Evolutionary conservation across 179 eudicot species (phyloP).

Genomic region (Sideroxylon spinosum): DNA sequence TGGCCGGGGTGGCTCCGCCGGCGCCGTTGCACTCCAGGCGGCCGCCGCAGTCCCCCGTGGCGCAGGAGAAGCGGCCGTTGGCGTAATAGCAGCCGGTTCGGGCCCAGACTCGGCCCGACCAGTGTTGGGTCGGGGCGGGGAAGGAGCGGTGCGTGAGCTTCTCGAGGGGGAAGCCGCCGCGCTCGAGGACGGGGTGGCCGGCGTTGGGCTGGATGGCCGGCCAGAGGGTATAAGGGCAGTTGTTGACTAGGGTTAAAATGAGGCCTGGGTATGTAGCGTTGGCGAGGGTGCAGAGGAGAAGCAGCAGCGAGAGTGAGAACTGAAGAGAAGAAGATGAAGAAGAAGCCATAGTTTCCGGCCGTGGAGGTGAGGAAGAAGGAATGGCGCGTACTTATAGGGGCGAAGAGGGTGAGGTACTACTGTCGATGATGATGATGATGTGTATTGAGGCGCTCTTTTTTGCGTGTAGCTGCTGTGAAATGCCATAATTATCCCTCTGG

Average conservation of each 20-base stretch:
- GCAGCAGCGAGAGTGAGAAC: slow-evolving; percentile 19
- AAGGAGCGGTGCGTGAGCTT: slow-evolving; percentile 53
- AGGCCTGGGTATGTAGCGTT: slow-evolving; percentile 21
- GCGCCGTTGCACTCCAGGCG: slow-evolving; percentile 52
- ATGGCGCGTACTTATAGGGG: slow-evolving; percentile 10
- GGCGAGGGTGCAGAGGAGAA: slow-evolving; percentile 21
- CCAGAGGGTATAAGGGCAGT: slow-evolving; percentile 85
- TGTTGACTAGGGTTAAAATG: slow-evolving; percentile 50
- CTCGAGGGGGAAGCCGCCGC: slow-evolving; percentile 67
- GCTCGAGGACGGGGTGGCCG: slow-evolving; percentile 49
- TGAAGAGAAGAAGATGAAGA: slow-evolving; percentile 1
- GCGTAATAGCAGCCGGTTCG: slow-evolving; percentile 60
- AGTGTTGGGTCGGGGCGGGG: slow-evolving; percentile 57
- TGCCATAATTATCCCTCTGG: too few species aligned
- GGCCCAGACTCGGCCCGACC: slow-evolving; percentile 95
- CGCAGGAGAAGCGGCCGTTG: slow-evolving; percentile 52
- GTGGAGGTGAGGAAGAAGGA: neutral
- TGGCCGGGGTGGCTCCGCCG: slow-evolving; percentile 69
- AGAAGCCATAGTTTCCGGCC: slow-evolving; percentile 8
- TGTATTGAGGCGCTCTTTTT: too few species aligned
- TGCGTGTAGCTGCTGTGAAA: too few species aligned
- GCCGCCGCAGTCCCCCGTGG: slow-evolving; percentile 74
- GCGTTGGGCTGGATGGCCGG: slow-evolving; percentile 73
- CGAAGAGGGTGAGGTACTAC: too few species aligned
- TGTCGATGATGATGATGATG: too few species aligned